A percentile compares a stretch with the other conserved stretches of the same genome.
Conservation (phyloP, 2,329 filamentous ascomycete species). For the Orbilia blumenaviensis region DNA sequence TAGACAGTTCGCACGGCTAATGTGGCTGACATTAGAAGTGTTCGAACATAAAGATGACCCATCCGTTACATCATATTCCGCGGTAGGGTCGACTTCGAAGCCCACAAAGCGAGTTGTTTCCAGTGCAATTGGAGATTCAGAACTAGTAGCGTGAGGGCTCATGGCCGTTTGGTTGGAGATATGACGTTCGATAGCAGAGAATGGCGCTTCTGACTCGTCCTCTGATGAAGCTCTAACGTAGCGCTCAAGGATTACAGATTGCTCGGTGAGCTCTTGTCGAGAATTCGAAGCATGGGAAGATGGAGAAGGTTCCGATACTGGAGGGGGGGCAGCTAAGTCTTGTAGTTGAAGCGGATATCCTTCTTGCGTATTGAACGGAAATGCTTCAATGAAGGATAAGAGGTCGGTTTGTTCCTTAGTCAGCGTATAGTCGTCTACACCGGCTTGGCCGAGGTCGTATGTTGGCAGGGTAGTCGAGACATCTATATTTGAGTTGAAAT, state of each 20-base stretch:
- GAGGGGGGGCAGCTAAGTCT: slow-evolving; percentile 1
- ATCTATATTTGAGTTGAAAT: background rate
- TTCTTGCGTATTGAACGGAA: slow-evolving; percentile 24
- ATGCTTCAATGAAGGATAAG: slow-evolving; percentile 39
- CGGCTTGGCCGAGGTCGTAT: slow-evolving; percentile 27
- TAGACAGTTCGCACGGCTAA: slow-evolving; percentile 22
- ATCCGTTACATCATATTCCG: slow-evolving; percentile 26
- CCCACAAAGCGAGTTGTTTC: slow-evolving; percentile 2
- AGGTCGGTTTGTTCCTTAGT: slow-evolving; percentile 43
- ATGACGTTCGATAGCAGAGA: slow-evolving; percentile 42
- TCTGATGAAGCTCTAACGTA: slow-evolving; percentile 47
- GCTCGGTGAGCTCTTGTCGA: slow-evolving; percentile 8
- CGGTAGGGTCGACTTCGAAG: background rate
- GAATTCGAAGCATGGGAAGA: background rate
- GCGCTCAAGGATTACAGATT: slow-evolving; percentile 41
- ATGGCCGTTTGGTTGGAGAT: slow-evolving; percentile 6
- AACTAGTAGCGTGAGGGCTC: background rate
- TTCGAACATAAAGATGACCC: slow-evolving; percentile 21
- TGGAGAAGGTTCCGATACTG: slow-evolving; percentile 26
- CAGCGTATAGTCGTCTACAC: slow-evolving; percentile 13
- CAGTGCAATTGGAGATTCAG: slow-evolving; percentile 12
- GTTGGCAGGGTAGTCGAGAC: slow-evolving; percentile 6
- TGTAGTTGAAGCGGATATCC: slow-evolving; percentile 12
- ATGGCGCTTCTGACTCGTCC: slow-evolving; percentile 46
- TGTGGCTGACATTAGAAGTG: slow-evolving; percentile 36